Conservation (phyloP, 148 eudicot species). For the Cornus florida region DNA sequence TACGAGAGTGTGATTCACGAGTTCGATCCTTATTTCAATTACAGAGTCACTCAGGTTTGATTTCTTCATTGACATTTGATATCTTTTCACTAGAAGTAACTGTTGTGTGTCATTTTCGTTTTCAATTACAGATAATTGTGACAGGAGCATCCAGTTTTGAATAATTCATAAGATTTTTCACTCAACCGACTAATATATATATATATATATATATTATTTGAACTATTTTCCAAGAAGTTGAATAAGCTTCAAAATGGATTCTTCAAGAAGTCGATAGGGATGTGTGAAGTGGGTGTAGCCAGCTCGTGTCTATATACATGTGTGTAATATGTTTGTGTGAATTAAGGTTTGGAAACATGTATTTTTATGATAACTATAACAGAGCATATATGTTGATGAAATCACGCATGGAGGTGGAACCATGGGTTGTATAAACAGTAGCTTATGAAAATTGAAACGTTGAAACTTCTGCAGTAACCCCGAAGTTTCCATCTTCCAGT, state of each 20-base stretch:
- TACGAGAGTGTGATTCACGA: conserved; percentile 95
- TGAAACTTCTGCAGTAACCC: neutral
- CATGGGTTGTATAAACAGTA: neutral
- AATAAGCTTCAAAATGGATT: too few relatives aligned
- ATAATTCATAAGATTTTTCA: neutral
- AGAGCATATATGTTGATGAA: neutral
- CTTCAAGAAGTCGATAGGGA: too few relatives aligned
- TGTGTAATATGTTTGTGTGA: neutral
- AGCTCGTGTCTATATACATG: too few relatives aligned
- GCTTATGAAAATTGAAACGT: neutral
- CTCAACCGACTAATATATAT: too few relatives aligned
- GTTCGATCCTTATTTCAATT: conserved; percentile 93
- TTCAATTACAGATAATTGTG: neutral
- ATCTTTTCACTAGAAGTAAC: neutral
- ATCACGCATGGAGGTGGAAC: neutral
- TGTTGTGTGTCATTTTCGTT: neutral
- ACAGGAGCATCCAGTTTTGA: neutral
- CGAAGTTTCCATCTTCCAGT: neutral
- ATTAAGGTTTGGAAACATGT: neutral
- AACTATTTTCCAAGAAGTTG: too few relatives aligned
- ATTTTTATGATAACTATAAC: too few relatives aligned
- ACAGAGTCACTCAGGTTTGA: conserved; percentile 87
- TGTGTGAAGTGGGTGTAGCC: too few relatives aligned
- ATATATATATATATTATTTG: too few relatives aligned
- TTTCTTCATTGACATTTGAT: neutral